Percentiles rank a stretch among this genome's conserved stretches.
phyloP scores from a whole-genome alignment of 352 stramenopile genomes.

The Phytophthora niederhauseri region DNA sequence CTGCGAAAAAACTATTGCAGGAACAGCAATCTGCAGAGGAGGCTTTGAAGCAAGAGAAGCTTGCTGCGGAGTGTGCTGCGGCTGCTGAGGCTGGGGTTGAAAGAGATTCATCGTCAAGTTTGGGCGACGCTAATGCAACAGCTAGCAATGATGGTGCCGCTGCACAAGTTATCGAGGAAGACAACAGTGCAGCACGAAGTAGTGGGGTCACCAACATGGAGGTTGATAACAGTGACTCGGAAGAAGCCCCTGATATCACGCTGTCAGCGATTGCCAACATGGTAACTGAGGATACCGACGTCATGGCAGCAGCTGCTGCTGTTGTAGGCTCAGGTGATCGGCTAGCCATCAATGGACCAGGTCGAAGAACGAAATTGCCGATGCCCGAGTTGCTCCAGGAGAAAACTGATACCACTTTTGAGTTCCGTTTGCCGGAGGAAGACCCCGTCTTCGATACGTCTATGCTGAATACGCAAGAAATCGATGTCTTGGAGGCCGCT shows the following conservation, averaged over 20 bases:
- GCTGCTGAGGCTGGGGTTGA: constrained; percentile 29
- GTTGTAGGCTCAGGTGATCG: constrained; percentile 41
- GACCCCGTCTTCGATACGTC: constrained; percentile 64
- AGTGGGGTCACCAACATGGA: constrained; percentile 71
- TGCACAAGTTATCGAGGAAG: constrained; percentile 36
- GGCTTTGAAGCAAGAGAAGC: constrained; percentile 45
- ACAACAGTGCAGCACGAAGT: constrained; percentile 27
- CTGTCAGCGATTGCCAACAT: constrained; percentile 88
- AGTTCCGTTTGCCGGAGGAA: constrained; percentile 72
- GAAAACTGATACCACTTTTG: constrained; percentile 52
- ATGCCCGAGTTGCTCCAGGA: constrained; percentile 36
- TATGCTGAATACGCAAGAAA: constrained; percentile 60
- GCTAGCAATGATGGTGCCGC: constrained; percentile 25
- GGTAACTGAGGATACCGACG: constrained; percentile 81
- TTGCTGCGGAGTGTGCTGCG: constrained; percentile 49
- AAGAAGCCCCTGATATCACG: constrained; percentile 79
- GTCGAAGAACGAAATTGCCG: constrained; percentile 33
- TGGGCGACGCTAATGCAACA: constrained; percentile 22
- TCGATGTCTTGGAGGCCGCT: constrained; percentile 63
- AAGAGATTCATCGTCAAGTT: constrained; percentile 30
- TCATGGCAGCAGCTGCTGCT: constrained; percentile 56
- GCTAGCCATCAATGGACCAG: constrained; percentile 50
- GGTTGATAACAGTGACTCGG: constrained; percentile 80
- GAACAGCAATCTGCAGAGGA: constrained; percentile 57
- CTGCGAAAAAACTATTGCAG: constrained; percentile 47